Base-by-base conservation (phyloP, 768 basidiomycete genomes). In the Gelatoporia subvermispora region DNA sequence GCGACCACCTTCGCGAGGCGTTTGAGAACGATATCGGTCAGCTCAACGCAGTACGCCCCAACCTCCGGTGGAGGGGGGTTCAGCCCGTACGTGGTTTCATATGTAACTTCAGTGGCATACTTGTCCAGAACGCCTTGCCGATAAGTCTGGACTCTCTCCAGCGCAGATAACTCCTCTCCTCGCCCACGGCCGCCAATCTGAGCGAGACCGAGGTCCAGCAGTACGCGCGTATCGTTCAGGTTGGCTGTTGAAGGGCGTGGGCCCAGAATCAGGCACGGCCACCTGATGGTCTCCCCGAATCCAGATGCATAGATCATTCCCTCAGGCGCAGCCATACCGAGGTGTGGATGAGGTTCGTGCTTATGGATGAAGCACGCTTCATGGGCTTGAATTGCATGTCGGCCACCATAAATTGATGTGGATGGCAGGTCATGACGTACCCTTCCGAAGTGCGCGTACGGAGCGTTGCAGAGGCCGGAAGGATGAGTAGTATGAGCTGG, bases 131-230 rank as follows among this genome's bases (percentile, higher is more conserved):
- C n/a, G n/a, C n/a, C n/a, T n/a, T n/a, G n/a, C n/a, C n/a, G n/a
- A n/a, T n/a, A n/a, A n/a, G n/a, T n/a, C n/a, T n/a, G n/a, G n/a
- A n/a, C 48, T 2, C 52, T 43, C 47, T 60, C 59, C 1, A 58
- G 53, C 23, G 56, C 51, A 49, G 55, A 60, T n/a, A 49, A 43
- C 44, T 60, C 59, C 2, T 44, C 45, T 0, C 56, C 56, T 18
- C 47, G 45, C 3, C 58, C 58, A 2, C 58, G 50, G 1, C 55
- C 51, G n/a, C 58, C 56, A 4, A 60, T 34, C 48, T 57, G 55
- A 0, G 56, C 37, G 7, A 51, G 43, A 16, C 45, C 51, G 5
- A 57, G 50, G 17, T 57, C 56, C 21, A 57, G 53, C 36, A 49
- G 53, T 35, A 54, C 51, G 36, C 49, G 50, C 16, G 52, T 43